Base-by-base conservation (phyloP, 208 protist species). In the Trypanosomatidae sp. region DNA sequence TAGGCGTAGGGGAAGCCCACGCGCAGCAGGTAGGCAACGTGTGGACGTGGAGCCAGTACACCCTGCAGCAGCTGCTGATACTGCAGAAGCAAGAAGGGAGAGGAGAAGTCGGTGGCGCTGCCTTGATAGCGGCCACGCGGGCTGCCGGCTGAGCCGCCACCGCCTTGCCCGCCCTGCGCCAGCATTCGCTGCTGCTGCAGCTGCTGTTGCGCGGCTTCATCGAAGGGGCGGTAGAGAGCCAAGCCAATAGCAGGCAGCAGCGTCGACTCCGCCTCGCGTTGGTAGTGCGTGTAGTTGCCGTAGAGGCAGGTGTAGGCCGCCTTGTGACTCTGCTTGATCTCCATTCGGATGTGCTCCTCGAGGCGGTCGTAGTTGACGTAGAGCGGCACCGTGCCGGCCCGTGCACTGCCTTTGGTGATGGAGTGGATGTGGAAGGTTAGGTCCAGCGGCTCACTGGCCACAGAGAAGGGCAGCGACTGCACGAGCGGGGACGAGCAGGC, bases 271-370 rank as follows among this genome's bases (percentile, higher is more conserved):
- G 69, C 70, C 39, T 76, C 66, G 28, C 80, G 80, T 50, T 80
- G 76, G 62, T 88, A 88, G 12, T 47, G 56, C n/a, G 80, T 69
- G 69, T 81, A 83, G 69, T 69, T 78, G 49, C 83, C 83, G 71
- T 83, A 88, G 46, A 88, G 52, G 52, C 28, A 79, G 0, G 80
- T 85, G 80, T 88, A 88, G 66, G 80, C 71, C 8, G 74, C 81
- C 72, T 88, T 88, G 83, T 88, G 83, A 15, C 49, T 17, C 69
- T 88, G 83, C 56, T 79, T 77, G 15, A 88, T 71, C 59, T 88
- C 83, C 49, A 77, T 83, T 0, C 74, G 70, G 36, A 88, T 85
- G 72, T 83, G 78, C 36, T 85, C 72, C 19, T 85, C 77, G 12
- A 88, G 56, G 8, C 67, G 62, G 62, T 81, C 83, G 53, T 76